These are phyloP conservation scores for Vigna nakashimae DNA, from an alignment of 306 rosid species.

Conservation along the genomic window DNA sequence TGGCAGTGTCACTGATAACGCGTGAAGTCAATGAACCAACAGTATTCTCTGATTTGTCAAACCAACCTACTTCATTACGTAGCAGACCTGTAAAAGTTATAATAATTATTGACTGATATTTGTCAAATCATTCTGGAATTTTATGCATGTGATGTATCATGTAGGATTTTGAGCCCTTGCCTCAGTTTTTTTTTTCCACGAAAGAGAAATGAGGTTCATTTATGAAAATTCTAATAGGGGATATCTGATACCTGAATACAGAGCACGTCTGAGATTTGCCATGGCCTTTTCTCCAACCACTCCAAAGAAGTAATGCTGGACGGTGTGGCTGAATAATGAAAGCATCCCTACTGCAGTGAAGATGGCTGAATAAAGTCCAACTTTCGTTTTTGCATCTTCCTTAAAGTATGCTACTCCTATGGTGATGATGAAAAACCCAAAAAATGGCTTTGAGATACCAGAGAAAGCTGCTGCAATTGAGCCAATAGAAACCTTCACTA, in stretches of 20 bases:
- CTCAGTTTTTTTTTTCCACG: not conserved
- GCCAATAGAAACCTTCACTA: slow-evolving; percentile 65
- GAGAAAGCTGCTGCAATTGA: slow-evolving; percentile 67
- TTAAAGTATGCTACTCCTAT: slow-evolving; percentile 80
- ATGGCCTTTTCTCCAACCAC: slow-evolving; percentile 89
- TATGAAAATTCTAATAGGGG: slow-evolving; percentile 21
- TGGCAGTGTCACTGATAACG: slow-evolving; percentile 74
- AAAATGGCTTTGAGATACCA: slow-evolving; percentile 84
- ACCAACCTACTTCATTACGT: slow-evolving; percentile 82
- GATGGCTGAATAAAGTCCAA: slow-evolving; percentile 63
- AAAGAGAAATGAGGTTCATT: slow-evolving; percentile 18
- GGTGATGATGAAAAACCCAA: slow-evolving; percentile 79
- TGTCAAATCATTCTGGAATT: slow-evolving; percentile 20
- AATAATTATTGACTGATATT: not conserved
- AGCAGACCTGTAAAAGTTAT: slow-evolving; percentile 67
- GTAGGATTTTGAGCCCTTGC: slow-evolving; percentile 24
- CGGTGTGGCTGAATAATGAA: slow-evolving; percentile 73
- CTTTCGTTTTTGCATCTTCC: slow-evolving; percentile 57
- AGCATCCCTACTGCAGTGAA: slow-evolving; percentile 71
- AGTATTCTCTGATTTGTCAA: slow-evolving; percentile 80
- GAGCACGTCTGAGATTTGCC: slow-evolving; percentile 68
- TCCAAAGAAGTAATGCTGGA: slow-evolving; percentile 90
- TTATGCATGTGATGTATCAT: slow-evolving; percentile 19
- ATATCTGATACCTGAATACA: slow-evolving; percentile 70
- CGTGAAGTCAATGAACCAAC: slow-evolving; percentile 80